Evolutionary conservation across 2,329 filamentous ascomycete genomes (phyloP), one percentile per base, ranked within the genome.

Genomic region (Bipolaris zeicola): DNA sequence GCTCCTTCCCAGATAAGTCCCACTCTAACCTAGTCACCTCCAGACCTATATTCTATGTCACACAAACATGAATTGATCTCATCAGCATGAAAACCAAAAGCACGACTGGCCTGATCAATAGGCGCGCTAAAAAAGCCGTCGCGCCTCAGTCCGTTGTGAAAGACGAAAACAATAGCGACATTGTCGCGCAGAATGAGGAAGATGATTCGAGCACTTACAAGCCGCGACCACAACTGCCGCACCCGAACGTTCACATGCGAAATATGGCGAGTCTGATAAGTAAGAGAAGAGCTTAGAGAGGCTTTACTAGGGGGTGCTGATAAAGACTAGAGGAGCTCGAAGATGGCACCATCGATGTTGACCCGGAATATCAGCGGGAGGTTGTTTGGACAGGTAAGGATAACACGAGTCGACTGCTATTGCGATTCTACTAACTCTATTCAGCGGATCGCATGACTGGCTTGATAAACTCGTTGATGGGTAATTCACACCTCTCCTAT

Each of bases 281-380:
- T 72, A 57, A 54, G 64, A 50, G 36, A 20, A n/a, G 10, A 31
- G 3, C 28, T 31, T 31, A n/a, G 10, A n/a, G 14, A n/a, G 26
- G 6, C 33, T 11, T n/a, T n/a, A 7, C 18, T 16, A 43, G 8
- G 38, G 26, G 11, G 6, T 22, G 45, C 64, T 56, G 55, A 61
- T 36, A 16, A 18, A 24, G 0, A 16, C 8, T 26, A 72, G 71
- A 63, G 13, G 58, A 63, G 13, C 50, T 75, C 10, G 60, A 72
- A 1, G 50, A 50, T 5, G 60, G 59, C 6, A 33, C 16, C 1
- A 70, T 82, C 38, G 70, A 80, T 42, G 65, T 81, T 5, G 69
- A 81, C 51, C 79, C 80, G 3, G 76, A 79, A 14, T 81, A 82
- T 48, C 80, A 82, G 60, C 68, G 80, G 55, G 79, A 78, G 34